Conservation (phyloP, 1,284 basidiomycete genomes). For the Phellinidium pouzarii region DNA sequence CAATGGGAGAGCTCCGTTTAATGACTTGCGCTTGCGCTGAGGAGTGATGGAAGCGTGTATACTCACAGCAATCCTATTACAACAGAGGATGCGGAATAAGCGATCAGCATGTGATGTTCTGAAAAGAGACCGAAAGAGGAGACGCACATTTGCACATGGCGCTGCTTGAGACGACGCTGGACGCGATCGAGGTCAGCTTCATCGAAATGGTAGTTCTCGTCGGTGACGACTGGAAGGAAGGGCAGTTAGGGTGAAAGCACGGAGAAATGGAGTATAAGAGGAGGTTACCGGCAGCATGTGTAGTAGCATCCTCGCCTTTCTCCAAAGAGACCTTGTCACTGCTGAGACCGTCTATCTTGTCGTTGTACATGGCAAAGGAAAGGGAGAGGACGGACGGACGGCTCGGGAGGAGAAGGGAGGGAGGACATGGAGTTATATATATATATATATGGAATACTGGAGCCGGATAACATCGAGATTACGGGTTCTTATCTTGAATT, state of each 20-base stretch:
- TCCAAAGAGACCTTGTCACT: constrained; percentile 25
- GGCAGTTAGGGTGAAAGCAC: not conserved
- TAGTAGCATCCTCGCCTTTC: constrained; percentile 30
- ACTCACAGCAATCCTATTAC: constrained; percentile 50
- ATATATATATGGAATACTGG: no score
- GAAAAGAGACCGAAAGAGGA: constrained; percentile 1
- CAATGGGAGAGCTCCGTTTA: not conserved
- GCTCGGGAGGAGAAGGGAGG: not conserved
- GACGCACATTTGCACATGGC: constrained; percentile 65
- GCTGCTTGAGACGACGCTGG: constrained; percentile 58
- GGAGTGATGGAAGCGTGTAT: not conserved
- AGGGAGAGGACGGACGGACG: no score
- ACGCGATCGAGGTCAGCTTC: constrained; percentile 54
- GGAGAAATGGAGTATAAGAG: not conserved
- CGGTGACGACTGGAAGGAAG: constrained; percentile 15
- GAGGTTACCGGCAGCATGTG: constrained; percentile 22
- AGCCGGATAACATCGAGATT: no score
- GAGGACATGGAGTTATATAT: no score
- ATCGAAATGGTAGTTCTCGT: constrained; percentile 33
- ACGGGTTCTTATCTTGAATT: no score
- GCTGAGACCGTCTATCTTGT: constrained; percentile 21
- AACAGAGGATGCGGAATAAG: constrained; percentile 4
- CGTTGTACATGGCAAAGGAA: constrained; percentile 20
- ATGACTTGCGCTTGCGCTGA: no score
- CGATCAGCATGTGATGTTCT: constrained; percentile 1